A percentile compares a stretch with the other conserved stretches of the same genome.
These are phyloP conservation scores for Angophora floribunda DNA, from an alignment of 345 rosid genomes.

Conservation along the genomic window DNA sequence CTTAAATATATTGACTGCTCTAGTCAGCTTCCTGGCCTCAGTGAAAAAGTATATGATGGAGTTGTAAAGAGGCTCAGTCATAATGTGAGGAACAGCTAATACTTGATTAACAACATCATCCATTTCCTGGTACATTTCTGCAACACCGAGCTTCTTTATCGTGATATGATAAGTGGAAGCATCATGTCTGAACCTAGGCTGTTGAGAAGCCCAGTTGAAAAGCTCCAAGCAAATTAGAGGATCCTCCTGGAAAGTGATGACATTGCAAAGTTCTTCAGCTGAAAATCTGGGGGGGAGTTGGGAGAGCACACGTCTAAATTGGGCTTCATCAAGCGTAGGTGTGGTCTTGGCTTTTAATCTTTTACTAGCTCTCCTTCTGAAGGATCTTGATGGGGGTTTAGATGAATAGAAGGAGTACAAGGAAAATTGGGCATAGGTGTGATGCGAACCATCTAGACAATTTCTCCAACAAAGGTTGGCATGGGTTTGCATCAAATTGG, in stretches of 20 bases:
- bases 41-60: conserved; percentile 62
- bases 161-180: conserved; percentile 50
- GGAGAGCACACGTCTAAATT: conserved; percentile 37
- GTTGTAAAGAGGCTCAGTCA: conserved; percentile 70
- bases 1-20: conserved; percentile 81
- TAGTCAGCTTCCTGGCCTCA: conserved; percentile 67
- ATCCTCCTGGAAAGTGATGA: conserved; percentile 46
- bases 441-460: not conserved
- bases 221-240: conserved; percentile 71
- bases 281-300: conserved; percentile 63
- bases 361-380: conserved; percentile 49
- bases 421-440: not conserved
- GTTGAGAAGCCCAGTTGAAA: conserved; percentile 78
- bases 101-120: conserved; percentile 75
- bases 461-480: not conserved
- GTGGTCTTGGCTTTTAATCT: conserved; percentile 31
- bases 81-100: conserved; percentile 47
- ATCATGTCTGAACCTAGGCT: conserved; percentile 67
- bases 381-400: conserved; percentile 38
- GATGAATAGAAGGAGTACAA: conserved; percentile 34
- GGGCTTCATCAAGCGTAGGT: conserved; percentile 47
- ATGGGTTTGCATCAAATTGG: not conserved
- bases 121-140: conserved; percentile 82
- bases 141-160: conserved; percentile 74
- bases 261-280: conserved; percentile 53